phyloP scores from a whole-genome alignment of 371 early-diverging fungal species.

The Mortierella sp. region DNA sequence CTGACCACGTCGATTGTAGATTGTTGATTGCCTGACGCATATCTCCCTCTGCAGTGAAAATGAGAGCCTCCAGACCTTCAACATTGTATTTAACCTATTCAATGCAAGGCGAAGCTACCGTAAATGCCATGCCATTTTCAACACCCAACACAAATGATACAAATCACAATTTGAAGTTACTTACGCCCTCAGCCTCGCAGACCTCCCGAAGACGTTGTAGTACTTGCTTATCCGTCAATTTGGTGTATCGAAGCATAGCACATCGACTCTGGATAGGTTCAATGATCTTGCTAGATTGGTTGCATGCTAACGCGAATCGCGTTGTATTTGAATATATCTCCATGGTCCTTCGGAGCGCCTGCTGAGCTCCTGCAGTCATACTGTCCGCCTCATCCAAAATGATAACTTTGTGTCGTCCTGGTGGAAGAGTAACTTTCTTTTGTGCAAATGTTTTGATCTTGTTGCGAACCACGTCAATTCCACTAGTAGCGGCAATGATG shows the following conservation, averaged over 20 bases:
- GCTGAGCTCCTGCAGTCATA: conserved; percentile 96
- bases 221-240: conserved; percentile 84
- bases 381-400: conserved; percentile 99
- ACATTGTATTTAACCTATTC: conserved; percentile 81
- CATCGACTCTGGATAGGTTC: conserved; percentile 99
- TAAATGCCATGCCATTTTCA: not conserved
- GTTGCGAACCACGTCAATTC: conserved; percentile 98
- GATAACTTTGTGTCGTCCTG: conserved; percentile 94
- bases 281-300: conserved; percentile 96
- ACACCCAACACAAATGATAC: not conserved
- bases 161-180: not conserved
- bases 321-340: conserved; percentile 96
- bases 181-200: conserved; percentile 85
- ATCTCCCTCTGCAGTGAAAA: conserved; percentile 98
- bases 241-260: conserved; percentile 93
- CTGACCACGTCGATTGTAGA: conserved; percentile 91
- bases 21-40: conserved; percentile 99
- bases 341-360: conserved; percentile 98
- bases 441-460: conserved; percentile 99
- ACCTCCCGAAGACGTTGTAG: conserved; percentile 85
- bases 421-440: conserved; percentile 93
- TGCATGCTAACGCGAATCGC: conserved; percentile 99
- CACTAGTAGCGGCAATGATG: conserved; percentile 64
- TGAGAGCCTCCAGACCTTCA: conserved; percentile 93
- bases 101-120: not conserved